Percentiles rank a stretch among this genome's conserved stretches.
phyloP scores from a whole-genome alignment of 495 filamentous ascomycete species.

The Aspergillus haitiensis region DNA sequence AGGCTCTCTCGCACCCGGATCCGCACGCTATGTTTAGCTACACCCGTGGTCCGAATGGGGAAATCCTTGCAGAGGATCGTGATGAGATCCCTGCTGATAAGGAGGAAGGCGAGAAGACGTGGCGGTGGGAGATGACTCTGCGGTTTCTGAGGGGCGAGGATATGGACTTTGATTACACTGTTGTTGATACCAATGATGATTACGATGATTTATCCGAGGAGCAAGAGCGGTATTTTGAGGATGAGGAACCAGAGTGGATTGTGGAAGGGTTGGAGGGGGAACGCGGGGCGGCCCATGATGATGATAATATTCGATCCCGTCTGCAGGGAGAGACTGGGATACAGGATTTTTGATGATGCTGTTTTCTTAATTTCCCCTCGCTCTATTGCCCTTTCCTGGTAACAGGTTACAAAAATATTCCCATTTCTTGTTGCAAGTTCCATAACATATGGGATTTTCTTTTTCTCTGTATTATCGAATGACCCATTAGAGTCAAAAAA shows the following conservation, averaged over 20 bases:
- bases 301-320: conserved; percentile 28
- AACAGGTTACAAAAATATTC: no score
- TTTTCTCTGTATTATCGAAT: no score
- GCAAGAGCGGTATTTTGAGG: conserved; percentile 73
- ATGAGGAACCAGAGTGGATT: conserved; percentile 68
- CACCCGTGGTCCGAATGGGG: conserved; percentile 50
- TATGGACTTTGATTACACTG: conserved; percentile 70
- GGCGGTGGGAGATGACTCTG: conserved; percentile 66
- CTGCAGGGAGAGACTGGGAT: conserved; percentile 73
- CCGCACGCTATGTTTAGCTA: conserved; percentile 51
- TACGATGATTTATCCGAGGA: conserved; percentile 63
- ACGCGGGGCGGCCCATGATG: no score
- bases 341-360: conserved; percentile 67
- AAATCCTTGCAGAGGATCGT: conserved; percentile 57
- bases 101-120: conserved; percentile 64
- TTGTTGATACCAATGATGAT: conserved; percentile 68
- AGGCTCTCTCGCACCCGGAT: conserved; percentile 58
- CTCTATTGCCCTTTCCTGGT: no score
- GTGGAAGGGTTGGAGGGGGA: conserved; percentile 46
- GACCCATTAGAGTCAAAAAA: no score
- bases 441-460: no score
- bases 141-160: conserved; percentile 73
- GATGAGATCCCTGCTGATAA: conserved; percentile 58
- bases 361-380: no score
- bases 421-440: no score